Evolutionary conservation across 306 rosid species (phyloP).

Genomic region (Neltuma alba): DNA sequence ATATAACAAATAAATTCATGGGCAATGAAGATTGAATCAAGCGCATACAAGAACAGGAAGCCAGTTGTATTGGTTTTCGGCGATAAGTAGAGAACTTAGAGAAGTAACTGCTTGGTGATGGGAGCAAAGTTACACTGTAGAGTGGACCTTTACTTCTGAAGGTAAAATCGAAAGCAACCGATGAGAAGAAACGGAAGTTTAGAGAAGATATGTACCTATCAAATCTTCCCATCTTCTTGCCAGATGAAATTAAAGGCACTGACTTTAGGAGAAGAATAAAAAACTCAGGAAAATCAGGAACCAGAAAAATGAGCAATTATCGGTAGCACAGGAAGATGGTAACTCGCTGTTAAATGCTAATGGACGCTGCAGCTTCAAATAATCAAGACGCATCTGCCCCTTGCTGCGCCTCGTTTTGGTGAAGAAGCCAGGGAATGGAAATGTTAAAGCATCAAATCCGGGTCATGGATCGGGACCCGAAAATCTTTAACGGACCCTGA

Average conservation of each 20-base stretch:
- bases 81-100: conserved; percentile 23
- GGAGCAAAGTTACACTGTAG: conserved; percentile 29
- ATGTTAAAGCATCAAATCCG: too few relatives aligned
- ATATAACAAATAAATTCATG: conserved; percentile 16
- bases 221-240: conserved; percentile 34
- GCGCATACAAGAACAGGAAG: conserved; percentile 17
- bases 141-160: conserved; percentile 24
- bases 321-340: too few relatives aligned
- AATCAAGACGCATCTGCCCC: too few relatives aligned
- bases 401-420: too few relatives aligned
- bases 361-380: too few relatives aligned
- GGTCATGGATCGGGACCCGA: too few relatives aligned
- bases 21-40: conserved; percentile 38
- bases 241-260: conserved; percentile 9
- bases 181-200: conserved; percentile 30
- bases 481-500: too few relatives aligned
- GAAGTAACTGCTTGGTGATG: conserved; percentile 27
- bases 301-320: too few relatives aligned
- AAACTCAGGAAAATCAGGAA: too few relatives aligned
- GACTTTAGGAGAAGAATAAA: background rate
- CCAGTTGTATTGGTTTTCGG: background rate
- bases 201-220: conserved; percentile 29
- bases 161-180: conserved; percentile 23
- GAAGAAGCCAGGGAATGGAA: too few relatives aligned
- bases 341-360: too few relatives aligned